phyloP scores from a whole-genome alignment of 305 asterid genomes.

The Fraxinus greggii region DNA sequence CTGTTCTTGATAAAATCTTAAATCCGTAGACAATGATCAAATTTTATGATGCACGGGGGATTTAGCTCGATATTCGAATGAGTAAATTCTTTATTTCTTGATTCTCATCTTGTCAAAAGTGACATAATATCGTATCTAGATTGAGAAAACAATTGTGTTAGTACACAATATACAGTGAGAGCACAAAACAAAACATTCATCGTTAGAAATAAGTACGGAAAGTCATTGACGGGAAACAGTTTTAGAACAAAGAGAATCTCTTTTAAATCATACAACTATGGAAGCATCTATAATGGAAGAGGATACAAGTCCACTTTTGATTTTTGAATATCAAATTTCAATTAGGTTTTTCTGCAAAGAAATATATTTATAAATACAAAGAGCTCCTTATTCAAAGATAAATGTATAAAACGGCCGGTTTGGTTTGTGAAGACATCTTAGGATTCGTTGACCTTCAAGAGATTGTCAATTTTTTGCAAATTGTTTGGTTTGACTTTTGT shows the following conservation, averaged over 20 bases:
- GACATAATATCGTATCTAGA: neutral
- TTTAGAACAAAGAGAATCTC: neutral
- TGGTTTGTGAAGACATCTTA: conserved; percentile 20
- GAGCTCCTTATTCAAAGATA: conserved; percentile 23
- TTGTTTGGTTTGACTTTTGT: conserved; percentile 29
- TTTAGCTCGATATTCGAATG: neutral
- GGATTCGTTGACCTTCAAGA: conserved; percentile 30
- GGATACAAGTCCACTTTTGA: conserved; percentile 39
- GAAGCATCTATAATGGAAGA: conserved; percentile 50
- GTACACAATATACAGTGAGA: neutral
- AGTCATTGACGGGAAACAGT: neutral
- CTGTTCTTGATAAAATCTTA: neutral
- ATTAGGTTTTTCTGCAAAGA: conserved; percentile 41
- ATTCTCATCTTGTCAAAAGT: neutral
- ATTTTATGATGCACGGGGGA: neutral
- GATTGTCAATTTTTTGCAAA: neutral
- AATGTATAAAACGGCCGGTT: neutral
- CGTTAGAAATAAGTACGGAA: too few species aligned
- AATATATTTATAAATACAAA: neutral
- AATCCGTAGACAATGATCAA: neutral
- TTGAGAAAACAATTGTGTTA: neutral
- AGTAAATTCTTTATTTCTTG: neutral
- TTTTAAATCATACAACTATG: neutral
- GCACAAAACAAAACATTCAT: neutral
- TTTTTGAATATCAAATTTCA: conserved; percentile 24